A percentile compares a stretch with the other conserved stretches of the same genome.
Evolutionary conservation across 495 filamentous ascomycete species (phyloP).

Genomic region (Talaromyces wortmannii): DNA sequence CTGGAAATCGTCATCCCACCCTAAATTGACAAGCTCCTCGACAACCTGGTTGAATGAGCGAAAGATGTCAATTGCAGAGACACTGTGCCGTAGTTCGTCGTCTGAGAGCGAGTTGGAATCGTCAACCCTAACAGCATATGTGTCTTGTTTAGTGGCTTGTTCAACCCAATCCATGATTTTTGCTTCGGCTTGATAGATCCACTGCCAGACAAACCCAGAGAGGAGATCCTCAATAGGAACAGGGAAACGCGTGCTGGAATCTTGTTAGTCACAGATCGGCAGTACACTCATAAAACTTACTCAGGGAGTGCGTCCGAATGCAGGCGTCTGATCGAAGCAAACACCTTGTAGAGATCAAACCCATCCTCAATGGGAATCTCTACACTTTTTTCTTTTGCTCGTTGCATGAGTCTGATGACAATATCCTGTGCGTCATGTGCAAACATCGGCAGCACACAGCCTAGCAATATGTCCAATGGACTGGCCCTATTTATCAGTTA

Average conservation of each 20-base stretch:
- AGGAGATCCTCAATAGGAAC: conserved; percentile 82
- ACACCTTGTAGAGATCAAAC: conserved; percentile 84
- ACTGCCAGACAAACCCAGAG: conserved; percentile 90
- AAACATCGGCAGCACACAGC: conserved; percentile 80
- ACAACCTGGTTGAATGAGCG: conserved; percentile 85
- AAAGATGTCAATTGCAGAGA: conserved; percentile 91
- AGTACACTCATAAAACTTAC: conserved; percentile 21
- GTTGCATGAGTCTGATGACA: conserved; percentile 69
- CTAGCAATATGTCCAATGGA: conserved; percentile 72
- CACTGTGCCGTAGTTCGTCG: conserved; percentile 85
- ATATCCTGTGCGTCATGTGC: conserved; percentile 81
- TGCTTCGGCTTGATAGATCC: conserved; percentile 74
- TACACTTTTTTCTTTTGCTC: conserved; percentile 55
- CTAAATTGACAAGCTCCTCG: conserved; percentile 75
- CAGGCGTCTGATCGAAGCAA: conserved; percentile 75
- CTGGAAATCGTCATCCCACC: conserved; percentile 90
- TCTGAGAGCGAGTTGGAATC: conserved; percentile 51
- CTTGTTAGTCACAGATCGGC: conserved; percentile 6
- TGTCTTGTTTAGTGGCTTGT: conserved; percentile 80
- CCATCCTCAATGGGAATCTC: conserved; percentile 86
- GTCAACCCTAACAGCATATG: conserved; percentile 63
- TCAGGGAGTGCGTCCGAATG: conserved; percentile 64
- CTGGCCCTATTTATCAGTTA: conserved; percentile 48
- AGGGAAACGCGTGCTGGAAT: conserved; percentile 52
- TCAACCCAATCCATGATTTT: conserved; percentile 83